Base-by-base conservation (phyloP, 306 rosid genomes). In the Begonia fuchsioides region DNA sequence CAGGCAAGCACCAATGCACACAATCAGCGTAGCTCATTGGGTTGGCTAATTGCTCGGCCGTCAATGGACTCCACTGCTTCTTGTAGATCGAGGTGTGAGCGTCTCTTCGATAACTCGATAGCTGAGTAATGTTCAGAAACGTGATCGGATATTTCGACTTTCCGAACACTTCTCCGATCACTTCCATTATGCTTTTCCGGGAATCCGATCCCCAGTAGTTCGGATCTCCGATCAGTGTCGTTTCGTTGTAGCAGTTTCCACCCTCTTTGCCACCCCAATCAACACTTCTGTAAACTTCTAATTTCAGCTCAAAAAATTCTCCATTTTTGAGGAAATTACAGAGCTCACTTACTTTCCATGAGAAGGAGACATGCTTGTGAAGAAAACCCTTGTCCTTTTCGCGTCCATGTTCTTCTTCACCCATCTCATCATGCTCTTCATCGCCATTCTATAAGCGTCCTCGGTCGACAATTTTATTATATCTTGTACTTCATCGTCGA, bases 341-440 rank as follows among this genome's bases (percentile, higher is more conserved):
- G 32, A 47, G 41, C 47, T 3, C 6, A 57, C 72, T 58, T 19
- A 92, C 98, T 82, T 77, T 65, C 55, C 76, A 70, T 92, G 98
- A 58, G 96, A 63, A 57, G 98, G 98, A 32, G 98, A 85, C 98
- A 92, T 92, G 93, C 96, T 79, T n/a, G 98, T 73, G 87, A 92
- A 92, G 72, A 92, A 82, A 61, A 92, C 96, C 57, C 96, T 79
- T 3, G 96, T 75, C 61, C 69, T 85, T 60, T 77, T 75, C 9
- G 86, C 87, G 75, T 92, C 70, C 94, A 85, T 79, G 44, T 92
- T 92, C 56, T 67, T 65, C 59, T 63, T 63, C 52, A 85, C 93
- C 98, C 98, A 92, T 79, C 94, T 79, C 63, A 82, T 64, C 94
- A 79, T 72, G 41, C 87, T 82, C 59, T 75, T 92, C 96, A 92